phyloP scores from a whole-genome alignment of 1,284 basidiomycete genomes.

The Tetrapyrgos nigripes region DNA sequence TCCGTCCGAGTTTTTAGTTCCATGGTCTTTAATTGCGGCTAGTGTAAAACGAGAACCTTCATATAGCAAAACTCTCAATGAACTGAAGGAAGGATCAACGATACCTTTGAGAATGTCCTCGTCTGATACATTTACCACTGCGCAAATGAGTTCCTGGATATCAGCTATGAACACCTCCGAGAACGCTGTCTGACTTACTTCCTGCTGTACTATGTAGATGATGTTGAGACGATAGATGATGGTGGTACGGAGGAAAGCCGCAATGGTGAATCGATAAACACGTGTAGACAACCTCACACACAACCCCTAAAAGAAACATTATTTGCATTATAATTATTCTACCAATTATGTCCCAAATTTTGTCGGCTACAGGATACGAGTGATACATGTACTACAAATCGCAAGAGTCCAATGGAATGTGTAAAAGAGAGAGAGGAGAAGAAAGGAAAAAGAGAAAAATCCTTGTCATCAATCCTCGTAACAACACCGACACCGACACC shows the following conservation, averaged over 20 bases:
- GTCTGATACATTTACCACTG: conserved; percentile 35
- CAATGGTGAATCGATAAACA: no score
- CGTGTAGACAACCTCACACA: no score
- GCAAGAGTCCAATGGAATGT: background rate
- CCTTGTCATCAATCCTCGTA: background rate
- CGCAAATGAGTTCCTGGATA: background rate
- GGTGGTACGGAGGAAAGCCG: no score
- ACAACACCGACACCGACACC: background rate
- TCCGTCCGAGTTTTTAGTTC: conserved; percentile 42
- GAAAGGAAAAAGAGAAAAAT: background rate
- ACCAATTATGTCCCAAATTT: no score
- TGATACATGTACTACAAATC: no score
- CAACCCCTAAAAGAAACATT: no score
- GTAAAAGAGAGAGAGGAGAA: background rate
- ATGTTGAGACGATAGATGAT: no score
- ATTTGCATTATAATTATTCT: no score
- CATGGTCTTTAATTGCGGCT: conserved; percentile 50
- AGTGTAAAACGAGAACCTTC: conserved; percentile 10
- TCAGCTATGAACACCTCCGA: no score
- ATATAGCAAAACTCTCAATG: background rate
- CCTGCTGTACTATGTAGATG: no score
- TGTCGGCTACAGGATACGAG: no score
- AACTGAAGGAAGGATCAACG: background rate
- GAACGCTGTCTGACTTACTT: no score
- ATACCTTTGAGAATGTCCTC: conserved; percentile 42